These are phyloP conservation scores for Coffea canephora DNA, from an alignment of 257 asterid genomes.

Conservation along the genomic window DNA sequence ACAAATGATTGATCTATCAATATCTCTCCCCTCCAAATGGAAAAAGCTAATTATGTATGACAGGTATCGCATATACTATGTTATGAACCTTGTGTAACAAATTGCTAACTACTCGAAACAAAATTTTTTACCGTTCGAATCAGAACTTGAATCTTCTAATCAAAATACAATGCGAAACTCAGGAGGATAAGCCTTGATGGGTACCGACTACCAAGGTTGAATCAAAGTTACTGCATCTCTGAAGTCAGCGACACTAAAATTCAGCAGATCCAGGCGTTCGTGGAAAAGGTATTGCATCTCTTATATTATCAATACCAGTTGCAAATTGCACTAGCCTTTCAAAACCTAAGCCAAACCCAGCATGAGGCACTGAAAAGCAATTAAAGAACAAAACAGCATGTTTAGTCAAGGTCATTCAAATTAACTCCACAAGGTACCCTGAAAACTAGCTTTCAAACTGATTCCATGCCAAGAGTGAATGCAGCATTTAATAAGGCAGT, in stretches of 20 bases:
- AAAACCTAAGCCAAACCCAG: constrained; percentile 96
- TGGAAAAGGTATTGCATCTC: constrained; percentile 95
- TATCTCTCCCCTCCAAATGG: background rate
- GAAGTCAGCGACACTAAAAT: constrained; percentile 39
- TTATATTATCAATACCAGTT: constrained; percentile 84
- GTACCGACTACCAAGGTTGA: background rate
- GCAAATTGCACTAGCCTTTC: constrained; percentile 97
- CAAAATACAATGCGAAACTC: background rate
- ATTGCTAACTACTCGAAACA: background rate
- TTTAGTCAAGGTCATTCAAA: background rate
- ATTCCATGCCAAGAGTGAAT: background rate
- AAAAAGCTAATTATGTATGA: background rate
- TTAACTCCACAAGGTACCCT: background rate
- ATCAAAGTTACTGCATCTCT: background rate
- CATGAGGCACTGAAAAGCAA: constrained; percentile 73
- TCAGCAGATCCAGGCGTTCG: constrained; percentile 95
- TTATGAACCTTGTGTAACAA: background rate
- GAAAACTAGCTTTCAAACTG: background rate
- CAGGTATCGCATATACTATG: background rate
- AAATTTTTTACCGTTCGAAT: background rate
- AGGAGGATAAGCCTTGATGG: background rate
- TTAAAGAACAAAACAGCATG: background rate
- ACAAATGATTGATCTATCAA: background rate
- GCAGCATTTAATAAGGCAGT: background rate
- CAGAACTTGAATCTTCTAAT: background rate